A percentile compares a stretch with the other conserved stretches of the same genome.
These are phyloP conservation scores for Amyloporia xantha DNA, from an alignment of 768 basidiomycete species.

Conservation along the genomic window DNA sequence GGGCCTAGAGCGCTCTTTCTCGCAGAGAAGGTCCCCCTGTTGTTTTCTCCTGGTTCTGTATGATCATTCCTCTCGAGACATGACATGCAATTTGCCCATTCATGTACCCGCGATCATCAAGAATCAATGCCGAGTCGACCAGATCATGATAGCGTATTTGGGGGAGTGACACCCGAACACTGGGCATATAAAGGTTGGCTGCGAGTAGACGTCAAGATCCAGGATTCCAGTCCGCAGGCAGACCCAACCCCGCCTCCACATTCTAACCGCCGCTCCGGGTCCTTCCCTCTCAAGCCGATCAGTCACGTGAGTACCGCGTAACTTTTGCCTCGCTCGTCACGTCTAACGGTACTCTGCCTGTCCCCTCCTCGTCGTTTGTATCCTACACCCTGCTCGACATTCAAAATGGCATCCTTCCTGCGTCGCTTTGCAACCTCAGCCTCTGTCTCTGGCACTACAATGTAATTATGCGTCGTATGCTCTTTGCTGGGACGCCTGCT, in stretches of 20 bases:
- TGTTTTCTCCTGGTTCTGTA: background rate
- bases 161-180: background rate
- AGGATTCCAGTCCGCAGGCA: background rate
- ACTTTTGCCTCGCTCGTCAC: background rate
- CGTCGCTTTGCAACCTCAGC: slow-evolving; percentile 47
- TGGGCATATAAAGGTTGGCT: background rate
- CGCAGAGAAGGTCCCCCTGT: slow-evolving; percentile 2
- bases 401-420: slow-evolving; percentile 41
- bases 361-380: background rate
- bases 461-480: too few species aligned
- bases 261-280: background rate
- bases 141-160: background rate
- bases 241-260: too few species aligned
- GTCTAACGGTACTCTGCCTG: background rate
- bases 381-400: background rate
- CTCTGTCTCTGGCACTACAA: slow-evolving; percentile 22
- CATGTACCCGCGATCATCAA: background rate
- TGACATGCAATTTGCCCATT: background rate
- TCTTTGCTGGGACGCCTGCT: too few species aligned
- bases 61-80: background rate
- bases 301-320: slow-evolving; percentile 2
- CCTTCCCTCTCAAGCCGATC: background rate
- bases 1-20: slow-evolving; percentile 1
- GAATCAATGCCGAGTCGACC: background rate
- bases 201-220: background rate